Percentiles rank a stretch among this genome's conserved stretches.
phyloP scores from a whole-genome alignment of 2,329 filamentous ascomycete genomes.

The Fusarium sp. region DNA sequence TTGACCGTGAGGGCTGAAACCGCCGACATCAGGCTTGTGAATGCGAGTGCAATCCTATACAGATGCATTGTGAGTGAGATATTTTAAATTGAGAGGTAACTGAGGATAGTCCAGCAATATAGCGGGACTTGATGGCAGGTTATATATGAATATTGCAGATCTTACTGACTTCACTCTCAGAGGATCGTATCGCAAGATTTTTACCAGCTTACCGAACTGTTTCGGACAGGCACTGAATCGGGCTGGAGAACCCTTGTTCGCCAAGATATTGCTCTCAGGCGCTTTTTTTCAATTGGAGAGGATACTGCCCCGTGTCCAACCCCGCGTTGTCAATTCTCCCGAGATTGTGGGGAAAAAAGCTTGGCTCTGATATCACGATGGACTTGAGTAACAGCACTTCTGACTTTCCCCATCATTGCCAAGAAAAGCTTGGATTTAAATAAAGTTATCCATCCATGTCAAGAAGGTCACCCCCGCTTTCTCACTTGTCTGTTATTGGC shows the following conservation, averaged over 20 bases:
- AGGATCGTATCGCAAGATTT: neutral
- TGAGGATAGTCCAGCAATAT: neutral
- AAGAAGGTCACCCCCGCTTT: rapidly evolving
- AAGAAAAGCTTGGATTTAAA: neutral
- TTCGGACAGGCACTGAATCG: neutral
- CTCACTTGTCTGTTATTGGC: neutral
- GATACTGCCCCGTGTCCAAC: neutral
- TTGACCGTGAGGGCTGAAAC: conserved; percentile 12
- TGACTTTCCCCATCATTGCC: neutral
- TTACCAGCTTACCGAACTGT: neutral
- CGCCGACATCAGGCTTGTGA: neutral
- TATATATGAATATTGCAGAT: neutral
- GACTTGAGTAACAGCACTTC: neutral
- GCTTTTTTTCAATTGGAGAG: neutral
- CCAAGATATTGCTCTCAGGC: neutral
- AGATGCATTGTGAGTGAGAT: neutral
- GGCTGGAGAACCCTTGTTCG: neutral
- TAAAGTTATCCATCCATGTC: rapidly evolving
- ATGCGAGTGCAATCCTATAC: neutral
- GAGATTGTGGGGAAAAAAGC: neutral
- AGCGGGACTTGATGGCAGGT: rapidly evolving
- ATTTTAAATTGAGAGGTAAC: no score
- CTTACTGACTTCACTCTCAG: neutral
- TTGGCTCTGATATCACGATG: neutral
- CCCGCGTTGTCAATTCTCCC: neutral